Base-by-base conservation (phyloP, 176 grass and related monocot genomes). In the Lolium perenne region DNA sequence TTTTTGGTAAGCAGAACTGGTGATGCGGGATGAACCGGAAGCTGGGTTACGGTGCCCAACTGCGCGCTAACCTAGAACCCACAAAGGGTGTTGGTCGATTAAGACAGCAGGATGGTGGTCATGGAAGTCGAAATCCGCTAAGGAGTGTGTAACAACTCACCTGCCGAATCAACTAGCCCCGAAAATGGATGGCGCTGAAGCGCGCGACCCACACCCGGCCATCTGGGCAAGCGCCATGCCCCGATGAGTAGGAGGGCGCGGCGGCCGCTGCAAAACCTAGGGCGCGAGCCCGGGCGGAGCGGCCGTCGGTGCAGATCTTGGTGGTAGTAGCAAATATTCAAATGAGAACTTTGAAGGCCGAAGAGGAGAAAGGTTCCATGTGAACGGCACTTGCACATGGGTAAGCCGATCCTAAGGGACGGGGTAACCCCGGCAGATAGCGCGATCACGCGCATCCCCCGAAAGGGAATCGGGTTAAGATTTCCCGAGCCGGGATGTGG, bases 341-440 rank as follows among this genome's bases (percentile, higher is more conserved):
- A 89, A 91, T 91, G 83, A 91, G 92, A 94, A 94, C 89, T 91
- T 94, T 89, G 89, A 94, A 94, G 83, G 86, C 89, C 80, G 80
- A 94, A 94, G 92, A 91, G 92, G 89, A 91, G 89, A 94, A 95
- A 92, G 74, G 93, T 95, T 92, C 93, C 90, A 95, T 92, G 90
- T 92, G 93, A 92, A 90, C 85, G 74, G 68, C 85, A 93, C 87
- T 87, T 89, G 91, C 91, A 92, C 92, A 94, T 91, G 89, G 92
- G 89, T 91, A 84, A 89, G 92, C 75, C 83, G 69, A 94, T 94
- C 89, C 83, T 87, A 94, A 89, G 92, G 86, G 86, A 83, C 74
- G 80, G 88, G 89, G 89, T 72, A 94, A 87, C 80, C 87, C 84
- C 84, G 80, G 81, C 25, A 38, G 70, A 74, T 67, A 67, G 63